These are phyloP conservation scores for Thuja plicata DNA, from an alignment of 83 land plant species.

Conservation along the genomic window DNA sequence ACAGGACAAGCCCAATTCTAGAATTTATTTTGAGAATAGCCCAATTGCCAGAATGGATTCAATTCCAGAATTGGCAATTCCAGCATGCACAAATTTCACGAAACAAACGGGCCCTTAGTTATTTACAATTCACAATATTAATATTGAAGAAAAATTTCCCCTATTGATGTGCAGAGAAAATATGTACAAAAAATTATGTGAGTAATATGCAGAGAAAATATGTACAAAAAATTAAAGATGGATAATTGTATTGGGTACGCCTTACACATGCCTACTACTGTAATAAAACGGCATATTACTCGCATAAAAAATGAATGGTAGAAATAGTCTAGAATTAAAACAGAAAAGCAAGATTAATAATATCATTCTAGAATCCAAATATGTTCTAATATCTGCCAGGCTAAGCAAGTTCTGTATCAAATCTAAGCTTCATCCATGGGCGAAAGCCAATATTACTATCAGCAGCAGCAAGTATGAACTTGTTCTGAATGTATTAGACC, in stretches of 20 bases:
- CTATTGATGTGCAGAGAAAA: neutral
- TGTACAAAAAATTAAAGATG: too few relatives aligned
- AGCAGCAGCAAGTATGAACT: neutral
- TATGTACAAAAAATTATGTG: too few relatives aligned
- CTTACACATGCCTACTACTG: neutral
- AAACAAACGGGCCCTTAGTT: too few relatives aligned
- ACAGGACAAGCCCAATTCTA: too few relatives aligned
- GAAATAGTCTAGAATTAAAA: neutral
- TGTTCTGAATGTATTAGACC: neutral
- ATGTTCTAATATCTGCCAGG: neutral
- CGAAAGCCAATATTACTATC: neutral
- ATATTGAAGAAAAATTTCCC: neutral
- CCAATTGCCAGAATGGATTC: too few relatives aligned
- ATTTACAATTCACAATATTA: neutral
- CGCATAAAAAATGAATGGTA: neutral
- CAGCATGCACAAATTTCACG: too few relatives aligned
- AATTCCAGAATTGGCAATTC: too few relatives aligned
- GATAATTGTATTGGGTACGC: neutral
- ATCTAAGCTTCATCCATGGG: neutral
- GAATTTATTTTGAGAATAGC: too few relatives aligned
- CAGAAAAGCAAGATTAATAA: neutral
- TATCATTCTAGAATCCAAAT: neutral
- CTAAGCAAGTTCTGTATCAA: neutral
- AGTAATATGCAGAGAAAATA: too few relatives aligned
- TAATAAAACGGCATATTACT: neutral